Base-by-base conservation (phyloP, 2,329 filamentous ascomycete genomes). In the Didymella glomerata region DNA sequence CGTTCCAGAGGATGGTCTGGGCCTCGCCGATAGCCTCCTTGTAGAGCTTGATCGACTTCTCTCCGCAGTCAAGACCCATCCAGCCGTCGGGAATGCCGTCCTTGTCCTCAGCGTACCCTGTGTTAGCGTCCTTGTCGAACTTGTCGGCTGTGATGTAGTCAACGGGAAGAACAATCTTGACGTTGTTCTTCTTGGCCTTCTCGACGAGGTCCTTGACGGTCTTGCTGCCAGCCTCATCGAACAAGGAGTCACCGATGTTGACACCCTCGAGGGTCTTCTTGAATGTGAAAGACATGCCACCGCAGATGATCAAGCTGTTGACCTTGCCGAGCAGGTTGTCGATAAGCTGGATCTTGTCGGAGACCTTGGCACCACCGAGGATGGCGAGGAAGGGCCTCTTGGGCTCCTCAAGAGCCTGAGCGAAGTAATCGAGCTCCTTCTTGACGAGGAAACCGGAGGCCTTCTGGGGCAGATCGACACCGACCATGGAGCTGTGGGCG, bases 391-490 rank as follows among this genome's bases (percentile, higher is more conserved):
- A 99, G 62, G 95, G 95, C 57, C 94, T 89, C 83, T 96, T 86
- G 63, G 95, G 95, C 72, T 86, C 88, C 84, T 99, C 95, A 62
- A 99, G 90, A 38, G 93, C 95, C 84, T 97, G 88, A 67, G 95
- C 95, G 78, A 99, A 99, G 89, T 99, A 99, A 78, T 99, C 95
- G 65, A 99, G 90, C 83, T 99, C 95, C 86, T 98, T 99, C 90
- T 99, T 99, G 86, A 99, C 93, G 75, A 99, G 88, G 89, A 97
- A 99, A 64, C 95, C 95, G 57, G 94, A 92, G 10, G 95, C 95
- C 85, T 97, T 97, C 80, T 98, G 92, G 70, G 94, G 93, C 48
- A 99, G 90, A 68, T 97, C 88, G 66, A 97, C 86, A 75, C 95
- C 95, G 73, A 99, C 95, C 95, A 99, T 99, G 80, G 94, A 98